These are phyloP conservation scores for Uncinocarpus reesii DNA, from an alignment of 2,329 filamentous ascomycete species.

Conservation along the genomic window DNA sequence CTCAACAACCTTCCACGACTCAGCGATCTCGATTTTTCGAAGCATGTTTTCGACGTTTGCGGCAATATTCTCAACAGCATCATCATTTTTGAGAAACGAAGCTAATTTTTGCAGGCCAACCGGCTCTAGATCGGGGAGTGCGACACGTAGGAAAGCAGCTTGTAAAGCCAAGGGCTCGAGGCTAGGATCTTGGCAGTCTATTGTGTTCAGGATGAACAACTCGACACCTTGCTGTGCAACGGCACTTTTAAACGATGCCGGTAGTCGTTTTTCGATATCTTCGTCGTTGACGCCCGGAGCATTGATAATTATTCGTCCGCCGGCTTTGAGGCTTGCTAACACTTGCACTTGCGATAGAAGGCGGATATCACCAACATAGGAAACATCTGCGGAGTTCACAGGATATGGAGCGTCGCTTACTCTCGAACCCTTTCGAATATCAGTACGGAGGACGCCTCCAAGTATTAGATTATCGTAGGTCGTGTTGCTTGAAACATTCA, in stretches of 20 bases:
- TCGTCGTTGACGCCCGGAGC: constrained; percentile 74
- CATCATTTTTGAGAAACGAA: constrained; percentile 47
- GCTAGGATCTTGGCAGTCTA: constrained; percentile 56
- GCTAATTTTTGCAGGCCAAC: constrained; percentile 58
- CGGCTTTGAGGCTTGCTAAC: constrained; percentile 56
- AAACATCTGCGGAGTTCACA: constrained; percentile 66
- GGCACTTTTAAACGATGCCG: constrained; percentile 57
- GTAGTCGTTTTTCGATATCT: constrained; percentile 76
- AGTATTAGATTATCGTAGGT: constrained; percentile 54
- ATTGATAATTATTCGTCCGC: constrained; percentile 64
- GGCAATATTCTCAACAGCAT: constrained; percentile 52
- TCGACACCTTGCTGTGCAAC: constrained; percentile 60
- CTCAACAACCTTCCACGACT: constrained; percentile 65
- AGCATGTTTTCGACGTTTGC: constrained; percentile 57
- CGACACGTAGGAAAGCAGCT: constrained; percentile 71
- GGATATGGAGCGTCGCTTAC: constrained; percentile 76
- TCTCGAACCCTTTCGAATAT: constrained; percentile 74
- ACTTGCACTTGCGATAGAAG: constrained; percentile 70
- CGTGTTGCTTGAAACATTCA: constrained; percentile 51
- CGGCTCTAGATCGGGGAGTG: constrained; percentile 54
- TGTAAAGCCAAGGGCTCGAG: constrained; percentile 61
- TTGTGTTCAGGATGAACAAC: constrained; percentile 65
- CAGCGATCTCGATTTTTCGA: constrained; percentile 62
- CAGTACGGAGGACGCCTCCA: constrained; percentile 72
- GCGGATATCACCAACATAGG: constrained; percentile 67